Conservation (phyloP, 2,329 filamentous ascomycete species). For the Cladobotryum mycophilum region DNA sequence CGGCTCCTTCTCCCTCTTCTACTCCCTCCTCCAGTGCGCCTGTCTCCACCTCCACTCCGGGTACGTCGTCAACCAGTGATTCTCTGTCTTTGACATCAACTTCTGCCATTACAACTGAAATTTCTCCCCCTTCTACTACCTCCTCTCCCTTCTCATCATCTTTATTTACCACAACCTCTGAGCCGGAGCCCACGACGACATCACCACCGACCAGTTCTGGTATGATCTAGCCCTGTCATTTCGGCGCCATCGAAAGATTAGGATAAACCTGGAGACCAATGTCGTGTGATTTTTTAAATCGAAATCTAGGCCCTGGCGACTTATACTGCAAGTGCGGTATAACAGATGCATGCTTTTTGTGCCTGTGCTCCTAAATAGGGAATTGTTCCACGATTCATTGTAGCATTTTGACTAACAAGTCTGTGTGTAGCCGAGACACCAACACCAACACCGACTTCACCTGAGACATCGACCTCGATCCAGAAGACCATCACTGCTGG, state of each 20-base stretch:
- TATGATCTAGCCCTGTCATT: conserved; percentile 24
- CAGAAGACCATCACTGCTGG: conserved; percentile 29
- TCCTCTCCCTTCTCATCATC: conserved; percentile 18
- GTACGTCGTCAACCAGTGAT: conserved; percentile 26
- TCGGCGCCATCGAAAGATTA: conserved; percentile 3
- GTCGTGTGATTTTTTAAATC: conserved; percentile 8
- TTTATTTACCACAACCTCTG: conserved; percentile 13
- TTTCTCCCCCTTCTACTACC: conserved; percentile 21
- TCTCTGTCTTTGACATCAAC: conserved; percentile 19
- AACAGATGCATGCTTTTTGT: conserved; percentile 6
- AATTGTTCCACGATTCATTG: background rate
- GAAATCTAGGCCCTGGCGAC: background rate
- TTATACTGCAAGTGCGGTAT: conserved; percentile 19
- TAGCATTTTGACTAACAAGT: background rate
- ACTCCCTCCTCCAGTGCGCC: conserved; percentile 21
- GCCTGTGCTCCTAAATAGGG: background rate
- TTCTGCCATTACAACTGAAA: conserved; percentile 24
- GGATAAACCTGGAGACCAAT: conserved; percentile 15
- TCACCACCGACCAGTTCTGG: conserved; percentile 19
- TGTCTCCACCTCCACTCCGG: conserved; percentile 24
- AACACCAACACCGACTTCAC: background rate
- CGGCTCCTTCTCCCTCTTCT: conserved; percentile 23
- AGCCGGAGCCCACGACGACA: conserved; percentile 9
- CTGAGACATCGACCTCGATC: conserved; percentile 14
- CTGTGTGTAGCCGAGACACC: background rate